Base-by-base conservation (phyloP, 768 basidiomycete species). In the Heimioporus sp. region DNA sequence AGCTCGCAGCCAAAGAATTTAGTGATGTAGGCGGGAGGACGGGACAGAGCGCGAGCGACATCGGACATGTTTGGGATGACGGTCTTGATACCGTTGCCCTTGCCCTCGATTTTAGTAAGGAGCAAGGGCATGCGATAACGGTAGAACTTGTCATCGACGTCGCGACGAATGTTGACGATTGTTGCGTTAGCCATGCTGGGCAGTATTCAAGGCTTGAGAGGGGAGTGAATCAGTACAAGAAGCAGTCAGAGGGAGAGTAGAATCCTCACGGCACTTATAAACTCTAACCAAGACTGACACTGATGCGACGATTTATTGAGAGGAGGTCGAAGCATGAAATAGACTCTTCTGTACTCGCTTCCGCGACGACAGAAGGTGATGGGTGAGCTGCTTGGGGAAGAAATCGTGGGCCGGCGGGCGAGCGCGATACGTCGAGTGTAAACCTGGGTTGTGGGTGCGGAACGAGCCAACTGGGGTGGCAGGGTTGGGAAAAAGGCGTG, bases 1-100 rank as follows among this genome's bases (percentile, higher is more conserved):
- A 98, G 87, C 72, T 99, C 97, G 70, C 91, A 94, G 31, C 97
- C 97, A 64, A 99, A 98, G 80, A 95, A 99, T 73, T 99, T 99
- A 72, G 96, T 98, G 56, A 96, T 89, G 70, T 98, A 97, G 39
- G 94, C 82, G 24, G 97, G 90, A 53, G 96, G 96, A 52, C 97
- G 88, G 65, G 87, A 91, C 59, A 99, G 83, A 41, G 97, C 94
- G 57, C 92, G 87, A 43, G 96, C 92, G 59, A 99, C 88, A 71
- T 98, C 97, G 54, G 92, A 83, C 93, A 99, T 98, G 75, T 99
- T 99, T 17, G 95, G 95, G 48, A 98, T 75, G 66, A 99, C 95
- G 42, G 97, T 99, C 78, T 99, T 99, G 75, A 99, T 98, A 64
- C 97, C 97, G 70, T 99, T 99, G 54, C 97, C 97, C 72, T 94